Base-by-base conservation (phyloP, 139 green algal species). In the Micromonas pusilla region DNA sequence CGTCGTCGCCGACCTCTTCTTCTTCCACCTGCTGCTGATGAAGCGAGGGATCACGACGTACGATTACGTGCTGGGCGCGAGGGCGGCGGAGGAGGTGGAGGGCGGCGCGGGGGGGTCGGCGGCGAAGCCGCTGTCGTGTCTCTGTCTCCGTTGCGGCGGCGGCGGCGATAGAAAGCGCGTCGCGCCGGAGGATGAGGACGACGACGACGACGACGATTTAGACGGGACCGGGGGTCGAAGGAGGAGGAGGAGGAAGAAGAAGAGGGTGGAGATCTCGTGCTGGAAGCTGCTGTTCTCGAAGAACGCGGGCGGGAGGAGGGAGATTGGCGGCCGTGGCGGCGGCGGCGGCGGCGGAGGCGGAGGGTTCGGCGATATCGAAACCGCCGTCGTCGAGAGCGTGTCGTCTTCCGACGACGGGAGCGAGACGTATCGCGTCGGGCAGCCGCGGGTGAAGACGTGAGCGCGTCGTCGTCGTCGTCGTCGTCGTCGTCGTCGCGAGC, bases 1-100 rank as follows among this genome's bases (percentile, higher is more conserved):
- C 28, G 81, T 89, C 77, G 70, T 90, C 2, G 83, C 74, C 16
- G 89, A 92, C 72, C 86, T 93, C 9, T 82, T 89, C 19, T 72
- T 68, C 31, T 92, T 93, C 66, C 89, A 93, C 76, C n/a, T 90
- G 1, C 67, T 91, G 2, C 81, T 93, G 13, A 81, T 81, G 3
- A 57, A 19, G 9, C 87, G 87, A 52, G 77, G 82, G 25, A 81
- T 91, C 70, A 87, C 82, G 13, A 93, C 89, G 30, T 93, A 91
- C 70, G 89, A 91, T 31, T 93, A 90, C 85, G 90, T 93, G 36
- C 66, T 92, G 45, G 52, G 31, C 45, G 9, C 9, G 9, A 57
- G 45, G 45, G 45, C 9, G 45, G 45, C 45, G 45, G 45, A 57
- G 9, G 45, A 57, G 9, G 45, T 23, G 9, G 45, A 57, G 9